phyloP scores from a whole-genome alignment of 1,139 yeast species.

The Blastobotrys arbuscula region DNA sequence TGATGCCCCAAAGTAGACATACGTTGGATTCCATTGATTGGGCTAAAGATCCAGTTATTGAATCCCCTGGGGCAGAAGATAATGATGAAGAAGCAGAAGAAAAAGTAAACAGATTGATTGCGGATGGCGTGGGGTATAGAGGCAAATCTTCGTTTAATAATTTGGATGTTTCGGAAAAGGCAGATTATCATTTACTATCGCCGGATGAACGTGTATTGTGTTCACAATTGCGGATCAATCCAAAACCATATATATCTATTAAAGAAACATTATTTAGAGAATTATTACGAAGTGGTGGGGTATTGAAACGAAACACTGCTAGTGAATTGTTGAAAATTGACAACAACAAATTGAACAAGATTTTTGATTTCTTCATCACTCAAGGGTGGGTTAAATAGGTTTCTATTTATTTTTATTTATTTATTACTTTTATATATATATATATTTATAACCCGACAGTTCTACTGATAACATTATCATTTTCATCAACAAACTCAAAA shows the following conservation, averaged over 20 bases:
- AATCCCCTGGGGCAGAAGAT: background rate
- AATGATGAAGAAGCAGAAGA: background rate
- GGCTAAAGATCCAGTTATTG: constrained; percentile 5
- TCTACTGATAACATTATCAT: constrained; percentile 8
- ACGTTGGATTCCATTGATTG: constrained; percentile 7
- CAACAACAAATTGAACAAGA: constrained; percentile 75
- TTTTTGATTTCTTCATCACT: constrained; percentile 85
- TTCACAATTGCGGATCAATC: constrained; percentile 73
- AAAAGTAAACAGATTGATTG: background rate
- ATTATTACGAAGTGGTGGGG: constrained; percentile 77
- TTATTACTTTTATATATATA: background rate
- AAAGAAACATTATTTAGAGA: constrained; percentile 90
- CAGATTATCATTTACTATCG: constrained; percentile 76
- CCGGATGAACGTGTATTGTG: constrained; percentile 85
- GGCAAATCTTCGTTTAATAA: constrained; percentile 26
- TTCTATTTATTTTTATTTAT: constrained; percentile 5
- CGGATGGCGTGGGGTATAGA: background rate
- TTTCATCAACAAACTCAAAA: constrained; percentile 30
- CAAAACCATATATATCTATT: constrained; percentile 90
- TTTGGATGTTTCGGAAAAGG: constrained; percentile 70
- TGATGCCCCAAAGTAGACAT: constrained; percentile 13
- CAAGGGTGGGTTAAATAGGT: constrained; percentile 65
- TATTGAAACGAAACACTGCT: constrained; percentile 74
- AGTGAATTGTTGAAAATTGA: constrained; percentile 80
- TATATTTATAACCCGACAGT: background rate